phyloP scores from a whole-genome alignment of 352 stramenopile genomes.

The Pseudoperonospora humuli region DNA sequence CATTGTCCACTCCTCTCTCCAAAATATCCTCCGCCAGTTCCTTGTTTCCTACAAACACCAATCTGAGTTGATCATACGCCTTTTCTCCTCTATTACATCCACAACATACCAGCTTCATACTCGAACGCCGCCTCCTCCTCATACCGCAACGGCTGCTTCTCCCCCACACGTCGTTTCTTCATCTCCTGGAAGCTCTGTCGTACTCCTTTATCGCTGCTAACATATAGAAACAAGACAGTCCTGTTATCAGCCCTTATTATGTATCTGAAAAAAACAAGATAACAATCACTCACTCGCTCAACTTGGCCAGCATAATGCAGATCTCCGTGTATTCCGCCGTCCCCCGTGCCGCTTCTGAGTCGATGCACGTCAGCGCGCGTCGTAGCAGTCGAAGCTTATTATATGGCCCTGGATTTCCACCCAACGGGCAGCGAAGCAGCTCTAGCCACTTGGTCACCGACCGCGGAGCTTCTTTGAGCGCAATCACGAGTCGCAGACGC shows the following conservation, averaged over 20 bases:
- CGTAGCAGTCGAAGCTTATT: slow-evolving; percentile 34
- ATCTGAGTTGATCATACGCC: neutral
- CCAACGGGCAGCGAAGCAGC: slow-evolving; percentile 40
- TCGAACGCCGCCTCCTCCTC: slow-evolving; percentile 65
- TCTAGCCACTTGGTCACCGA: slow-evolving; percentile 44
- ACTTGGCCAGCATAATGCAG: slow-evolving; percentile 48
- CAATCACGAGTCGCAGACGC: slow-evolving; percentile 37
- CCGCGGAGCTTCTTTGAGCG: slow-evolving; percentile 37
- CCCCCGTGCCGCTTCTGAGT: slow-evolving; percentile 22
- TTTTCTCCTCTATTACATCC: neutral
- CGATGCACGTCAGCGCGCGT: slow-evolving; percentile 35
- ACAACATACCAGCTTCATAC: slow-evolving; percentile 8
- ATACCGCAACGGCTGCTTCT: slow-evolving; percentile 41
- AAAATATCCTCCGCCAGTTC: slow-evolving; percentile 47
- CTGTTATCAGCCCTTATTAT: neutral
- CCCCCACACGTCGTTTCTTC: slow-evolving; percentile 44
- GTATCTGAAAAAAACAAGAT: neutral
- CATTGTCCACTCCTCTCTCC: slow-evolving; percentile 38
- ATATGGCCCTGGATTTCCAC: slow-evolving; percentile 33
- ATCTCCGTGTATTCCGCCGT: slow-evolving; percentile 44
- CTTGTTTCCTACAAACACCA: slow-evolving; percentile 25
- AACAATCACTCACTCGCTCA: slow-evolving; percentile 30
- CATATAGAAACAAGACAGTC: slow-evolving; percentile 2
- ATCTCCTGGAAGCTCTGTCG: slow-evolving; percentile 52
- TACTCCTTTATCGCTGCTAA: slow-evolving; percentile 36